Evolutionary conservation across 2,329 filamentous ascomycete genomes (phyloP).

Genomic region (Clarireedia paspali): DNA sequence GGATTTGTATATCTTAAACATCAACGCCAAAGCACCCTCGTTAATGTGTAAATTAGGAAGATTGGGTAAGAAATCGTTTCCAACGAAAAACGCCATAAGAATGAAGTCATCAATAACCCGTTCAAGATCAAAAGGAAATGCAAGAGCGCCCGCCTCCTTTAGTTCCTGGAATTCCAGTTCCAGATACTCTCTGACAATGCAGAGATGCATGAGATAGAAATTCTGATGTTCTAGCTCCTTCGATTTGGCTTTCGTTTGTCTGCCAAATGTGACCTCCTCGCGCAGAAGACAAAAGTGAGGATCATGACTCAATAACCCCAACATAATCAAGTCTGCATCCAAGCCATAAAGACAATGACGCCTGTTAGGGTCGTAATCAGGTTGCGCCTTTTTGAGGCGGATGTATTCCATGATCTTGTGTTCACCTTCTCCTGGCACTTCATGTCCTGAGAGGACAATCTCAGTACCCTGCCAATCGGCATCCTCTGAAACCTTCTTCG

Average conservation of each 20-base stretch:
- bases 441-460: conserved; percentile 91
- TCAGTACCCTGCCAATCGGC: conserved; percentile 96
- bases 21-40: conserved; percentile 89
- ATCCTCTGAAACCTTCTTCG: conserved; percentile 97
- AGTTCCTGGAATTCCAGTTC: conserved; percentile 96
- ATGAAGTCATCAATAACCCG: conserved; percentile 98
- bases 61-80: conserved; percentile 98
- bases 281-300: conserved; percentile 95
- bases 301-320: conserved; percentile 93
- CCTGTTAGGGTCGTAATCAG: conserved; percentile 84
- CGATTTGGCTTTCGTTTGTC: conserved; percentile 77
- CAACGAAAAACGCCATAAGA: conserved; percentile 98
- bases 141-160: conserved; percentile 61
- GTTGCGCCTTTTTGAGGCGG: conserved; percentile 91
- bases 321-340: conserved; percentile 97
- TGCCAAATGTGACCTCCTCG: conserved; percentile 96
- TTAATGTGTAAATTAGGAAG: conserved; percentile 96
- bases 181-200: conserved; percentile 93
- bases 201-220: conserved; percentile 94
- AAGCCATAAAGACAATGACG: conserved; percentile 96
- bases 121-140: conserved; percentile 86
- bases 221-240: conserved; percentile 98
- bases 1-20: conserved; percentile 95
- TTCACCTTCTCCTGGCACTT: conserved; percentile 95
- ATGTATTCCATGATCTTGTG: conserved; percentile 99